Evolutionary conservation across 768 basidiomycete species (phyloP).

Genomic region (Mycena epipterygia): DNA sequence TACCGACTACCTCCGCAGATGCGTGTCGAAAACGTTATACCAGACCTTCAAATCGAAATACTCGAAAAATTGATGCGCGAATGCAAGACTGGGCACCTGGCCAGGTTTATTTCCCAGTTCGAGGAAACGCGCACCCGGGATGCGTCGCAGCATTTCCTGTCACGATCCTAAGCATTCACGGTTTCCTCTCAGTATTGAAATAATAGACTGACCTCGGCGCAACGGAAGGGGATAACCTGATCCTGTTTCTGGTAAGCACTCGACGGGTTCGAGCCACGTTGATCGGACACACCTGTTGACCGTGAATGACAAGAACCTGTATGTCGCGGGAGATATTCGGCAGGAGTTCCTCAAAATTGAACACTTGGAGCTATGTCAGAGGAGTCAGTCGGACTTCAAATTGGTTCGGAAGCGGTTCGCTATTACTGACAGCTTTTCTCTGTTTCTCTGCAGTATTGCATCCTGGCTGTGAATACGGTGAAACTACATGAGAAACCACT

Average conservation of each 20-base stretch:
- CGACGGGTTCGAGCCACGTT: background rate
- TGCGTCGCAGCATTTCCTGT: slow-evolving; percentile 33
- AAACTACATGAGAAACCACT: background rate
- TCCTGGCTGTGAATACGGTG: background rate
- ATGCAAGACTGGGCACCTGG: slow-evolving; percentile 42
- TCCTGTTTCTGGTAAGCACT: slow-evolving; percentile 33
- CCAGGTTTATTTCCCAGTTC: slow-evolving; percentile 37
- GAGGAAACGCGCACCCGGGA: slow-evolving; percentile 40
- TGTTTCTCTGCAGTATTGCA: slow-evolving; percentile 23
- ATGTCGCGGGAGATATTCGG: slow-evolving; percentile 24
- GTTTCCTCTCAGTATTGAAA: background rate
- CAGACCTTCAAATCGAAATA: slow-evolving; percentile 45
- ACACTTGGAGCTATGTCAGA: slow-evolving; percentile 24
- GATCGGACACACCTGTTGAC: slow-evolving; percentile 3
- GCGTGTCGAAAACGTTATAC: slow-evolving; percentile 40
- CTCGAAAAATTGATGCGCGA: slow-evolving; percentile 47
- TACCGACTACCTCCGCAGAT: slow-evolving; percentile 23
- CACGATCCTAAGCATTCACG: background rate
- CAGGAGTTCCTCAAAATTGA: slow-evolving; percentile 22
- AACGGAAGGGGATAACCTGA: slow-evolving; percentile 39
- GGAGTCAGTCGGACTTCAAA: background rate
- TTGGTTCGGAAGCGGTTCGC: background rate
- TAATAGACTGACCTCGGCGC: slow-evolving; percentile 19
- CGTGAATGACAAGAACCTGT: slow-evolving; percentile 24
- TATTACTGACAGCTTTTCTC: slow-evolving; percentile 20